A percentile compares a stretch with the other conserved stretches of the same genome.
phyloP scores from a whole-genome alignment of 345 rosid species.

The Dipteronia sinensis region DNA sequence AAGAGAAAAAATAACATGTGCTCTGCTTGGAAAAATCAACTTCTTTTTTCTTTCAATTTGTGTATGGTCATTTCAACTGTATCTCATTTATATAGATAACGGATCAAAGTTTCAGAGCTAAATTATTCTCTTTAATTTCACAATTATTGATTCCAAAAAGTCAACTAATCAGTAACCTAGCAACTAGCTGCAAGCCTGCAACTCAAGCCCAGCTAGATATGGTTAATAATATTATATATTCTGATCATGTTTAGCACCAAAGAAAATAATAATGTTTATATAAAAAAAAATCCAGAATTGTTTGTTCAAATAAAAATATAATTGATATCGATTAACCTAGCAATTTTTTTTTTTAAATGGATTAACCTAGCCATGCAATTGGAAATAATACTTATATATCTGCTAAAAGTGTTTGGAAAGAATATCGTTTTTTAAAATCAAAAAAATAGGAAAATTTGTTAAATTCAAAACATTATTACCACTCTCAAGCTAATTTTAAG shows the following conservation, averaged over 20 bases:
- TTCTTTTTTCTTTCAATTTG: neutral
- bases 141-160: constrained; percentile 2
- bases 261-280: too few relatives aligned
- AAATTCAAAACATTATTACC: neutral
- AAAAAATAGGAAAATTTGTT: neutral
- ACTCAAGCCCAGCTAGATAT: neutral
- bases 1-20: neutral
- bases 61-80: neutral
- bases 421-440: too few relatives aligned
- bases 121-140: neutral
- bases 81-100: neutral
- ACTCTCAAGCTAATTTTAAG: neutral
- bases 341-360: neutral
- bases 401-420: too few relatives aligned
- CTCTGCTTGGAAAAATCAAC: neutral
- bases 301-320: too few relatives aligned
- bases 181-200: neutral
- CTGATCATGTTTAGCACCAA: too few relatives aligned
- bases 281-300: neutral
- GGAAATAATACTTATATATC: too few relatives aligned
- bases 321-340: neutral
- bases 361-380: too few relatives aligned
- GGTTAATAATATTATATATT: too few relatives aligned
- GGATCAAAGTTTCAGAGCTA: neutral
- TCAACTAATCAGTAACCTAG: neutral